Conservation (phyloP, 352 stramenopile genomes). For the Saprolegnia diclina region DNA sequence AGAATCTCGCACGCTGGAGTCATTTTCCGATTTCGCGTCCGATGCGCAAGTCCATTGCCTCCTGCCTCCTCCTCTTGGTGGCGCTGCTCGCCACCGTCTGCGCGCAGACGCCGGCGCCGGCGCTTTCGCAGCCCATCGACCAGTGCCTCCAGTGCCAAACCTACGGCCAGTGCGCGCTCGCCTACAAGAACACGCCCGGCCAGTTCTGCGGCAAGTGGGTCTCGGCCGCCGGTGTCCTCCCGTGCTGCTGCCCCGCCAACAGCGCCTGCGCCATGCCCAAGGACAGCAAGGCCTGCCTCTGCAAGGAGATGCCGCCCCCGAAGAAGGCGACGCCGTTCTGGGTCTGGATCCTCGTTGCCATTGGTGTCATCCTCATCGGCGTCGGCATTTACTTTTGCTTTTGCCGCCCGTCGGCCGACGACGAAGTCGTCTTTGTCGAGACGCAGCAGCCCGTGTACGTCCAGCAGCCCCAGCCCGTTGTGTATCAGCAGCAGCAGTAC, state of each 20-base stretch:
- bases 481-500: constrained; percentile 7
- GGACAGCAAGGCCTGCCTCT: not conserved
- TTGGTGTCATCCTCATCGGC: constrained; percentile 10
- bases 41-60: not conserved
- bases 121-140: not conserved
- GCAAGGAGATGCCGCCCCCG: not conserved
- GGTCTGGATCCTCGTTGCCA: constrained; percentile 19
- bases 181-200: constrained; percentile 15
- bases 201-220: not conserved
- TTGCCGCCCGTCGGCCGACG: not conserved
- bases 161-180: not conserved
- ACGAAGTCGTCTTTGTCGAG: constrained; percentile 8
- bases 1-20: not conserved
- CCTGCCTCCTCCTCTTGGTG: not conserved
- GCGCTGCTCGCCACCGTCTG: not conserved
- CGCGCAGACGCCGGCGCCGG: not conserved
- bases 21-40: not conserved
- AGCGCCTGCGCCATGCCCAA: not conserved
- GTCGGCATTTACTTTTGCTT: constrained; percentile 5
- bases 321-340: not conserved
- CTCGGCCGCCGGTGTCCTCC: not conserved
- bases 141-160: too few relatives aligned
- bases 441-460: not conserved
- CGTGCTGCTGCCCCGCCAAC: constrained; percentile 10
- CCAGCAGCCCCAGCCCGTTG: not conserved